Conservation (phyloP, 2,329 filamentous ascomycete species). For the Apiospora marii region DNA sequence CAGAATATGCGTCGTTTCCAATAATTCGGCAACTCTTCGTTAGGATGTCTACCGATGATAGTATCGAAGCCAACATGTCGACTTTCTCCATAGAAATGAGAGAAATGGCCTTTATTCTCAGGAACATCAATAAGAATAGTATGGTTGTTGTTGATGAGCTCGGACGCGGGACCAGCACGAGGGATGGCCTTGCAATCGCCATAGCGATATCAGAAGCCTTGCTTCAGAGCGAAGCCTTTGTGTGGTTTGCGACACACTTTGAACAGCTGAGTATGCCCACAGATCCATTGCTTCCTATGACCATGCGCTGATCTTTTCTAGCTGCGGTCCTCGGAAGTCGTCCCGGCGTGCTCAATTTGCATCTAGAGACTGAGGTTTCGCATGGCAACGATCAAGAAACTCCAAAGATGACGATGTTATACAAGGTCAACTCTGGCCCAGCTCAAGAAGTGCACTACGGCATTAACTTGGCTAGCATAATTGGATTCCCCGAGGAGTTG, state of each 20-base stretch:
- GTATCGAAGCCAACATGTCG: constrained; percentile 87
- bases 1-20: constrained; percentile 81
- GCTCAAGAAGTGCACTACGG: constrained; percentile 81
- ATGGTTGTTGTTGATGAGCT: constrained; percentile 91
- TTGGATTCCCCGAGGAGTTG: constrained; percentile 74
- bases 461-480: constrained; percentile 77
- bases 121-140: constrained; percentile 79
- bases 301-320: constrained; percentile 32
- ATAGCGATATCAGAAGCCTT: constrained; percentile 89
- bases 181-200: constrained; percentile 88
- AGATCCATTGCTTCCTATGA: neutral
- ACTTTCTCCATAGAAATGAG: constrained; percentile 96
- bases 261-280: constrained; percentile 68
- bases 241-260: constrained; percentile 97
- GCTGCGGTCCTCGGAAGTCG: constrained; percentile 77
- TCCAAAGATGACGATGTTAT: constrained; percentile 82
- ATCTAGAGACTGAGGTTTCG: constrained; percentile 75
- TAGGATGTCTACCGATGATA: constrained; percentile 85
- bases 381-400: constrained; percentile 53
- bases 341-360: constrained; percentile 81
- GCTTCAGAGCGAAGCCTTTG: constrained; percentile 76
- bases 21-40: constrained; percentile 87
- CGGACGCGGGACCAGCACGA: constrained; percentile 86
- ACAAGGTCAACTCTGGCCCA: constrained; percentile 78
- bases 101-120: constrained; percentile 91